Evolutionary conservation across 345 rosid genomes (phyloP), one percentile per base, ranked within the genome.

Genomic region (Balakata baccata): DNA sequence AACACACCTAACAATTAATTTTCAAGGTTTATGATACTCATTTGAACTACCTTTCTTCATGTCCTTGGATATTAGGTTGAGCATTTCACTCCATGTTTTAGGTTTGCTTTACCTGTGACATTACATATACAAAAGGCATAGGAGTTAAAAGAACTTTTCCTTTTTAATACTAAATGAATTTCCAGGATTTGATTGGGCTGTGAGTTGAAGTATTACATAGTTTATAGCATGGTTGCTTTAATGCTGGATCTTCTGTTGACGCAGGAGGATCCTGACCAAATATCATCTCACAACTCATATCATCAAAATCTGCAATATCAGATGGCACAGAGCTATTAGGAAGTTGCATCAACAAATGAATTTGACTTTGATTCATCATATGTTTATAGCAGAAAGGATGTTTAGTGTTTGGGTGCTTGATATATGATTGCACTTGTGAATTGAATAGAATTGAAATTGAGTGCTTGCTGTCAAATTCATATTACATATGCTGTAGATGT

Each of bases 211-310:
- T 50, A 80, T 86, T 87, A 94, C 99, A 94, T 79, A 84, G 79
- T 80, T 87, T 85, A 75, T 82, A 89, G 86, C 99, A 94, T 18
- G 97, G 97, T 68, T 92, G 95, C 68, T 75, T 86, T 82, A 90
- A 77, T 45, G 89, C 97, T 14, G 99, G 95, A 80, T 94, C 99
- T 74, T 90, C 91, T 7, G 68, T 56, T 54, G 82, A 34, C 50
- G 79, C 74, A 39, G 93, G 93, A 66, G 98, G 98, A 7, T 92
- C 94, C 78, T 85, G 87, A 56, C 99, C 99, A 71, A 88, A 92
- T 79, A 95, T 85, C 94, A 92, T 92, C 83, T 92, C 85, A 29
- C 99, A 95, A 64, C 98, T 95, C 89, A 89, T 90, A 77, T 92
- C 96, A 57, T 92, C 89, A 86, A 95, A 95, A 87, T 95, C 98